These are phyloP conservation scores for Leptographium procerum DNA, from an alignment of 2,329 filamentous ascomycete species.

Conservation along the genomic window DNA sequence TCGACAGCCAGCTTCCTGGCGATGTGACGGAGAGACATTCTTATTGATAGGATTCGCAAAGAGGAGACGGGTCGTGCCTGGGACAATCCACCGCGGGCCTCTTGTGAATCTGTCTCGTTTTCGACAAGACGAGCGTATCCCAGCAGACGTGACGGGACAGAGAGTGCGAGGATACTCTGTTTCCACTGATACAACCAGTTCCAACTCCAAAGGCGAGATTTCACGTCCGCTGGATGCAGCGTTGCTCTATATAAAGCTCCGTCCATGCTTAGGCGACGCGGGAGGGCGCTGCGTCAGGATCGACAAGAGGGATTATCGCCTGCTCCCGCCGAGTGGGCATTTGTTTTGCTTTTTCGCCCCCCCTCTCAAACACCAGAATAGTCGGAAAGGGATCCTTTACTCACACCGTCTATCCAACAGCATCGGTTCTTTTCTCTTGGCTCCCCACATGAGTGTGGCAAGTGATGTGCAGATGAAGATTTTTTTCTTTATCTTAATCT, in stretches of 20 bases:
- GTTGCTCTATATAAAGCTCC: background rate
- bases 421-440: background rate
- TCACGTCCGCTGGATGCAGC: background rate
- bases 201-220: background rate
- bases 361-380: too few relatives aligned
- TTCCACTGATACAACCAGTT: background rate
- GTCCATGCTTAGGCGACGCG: background rate
- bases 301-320: background rate
- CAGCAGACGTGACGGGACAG: background rate
- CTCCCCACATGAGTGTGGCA: background rate
- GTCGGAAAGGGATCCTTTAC: too few relatives aligned
- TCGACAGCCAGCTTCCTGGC: constrained; percentile 58
- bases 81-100: background rate
- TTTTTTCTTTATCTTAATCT: background rate
- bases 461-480: background rate
- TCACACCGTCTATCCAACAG: background rate
- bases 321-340: background rate
- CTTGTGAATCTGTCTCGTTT: background rate
- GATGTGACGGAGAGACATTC: constrained; percentile 16
- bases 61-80: background rate
- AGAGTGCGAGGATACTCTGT: background rate
- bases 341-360: background rate
- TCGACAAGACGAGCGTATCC: background rate
- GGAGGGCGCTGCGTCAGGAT: background rate
- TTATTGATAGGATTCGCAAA: background rate